Conservation (phyloP, 2,329 filamentous ascomycete genomes). For the Epichloe gansuensis region DNA sequence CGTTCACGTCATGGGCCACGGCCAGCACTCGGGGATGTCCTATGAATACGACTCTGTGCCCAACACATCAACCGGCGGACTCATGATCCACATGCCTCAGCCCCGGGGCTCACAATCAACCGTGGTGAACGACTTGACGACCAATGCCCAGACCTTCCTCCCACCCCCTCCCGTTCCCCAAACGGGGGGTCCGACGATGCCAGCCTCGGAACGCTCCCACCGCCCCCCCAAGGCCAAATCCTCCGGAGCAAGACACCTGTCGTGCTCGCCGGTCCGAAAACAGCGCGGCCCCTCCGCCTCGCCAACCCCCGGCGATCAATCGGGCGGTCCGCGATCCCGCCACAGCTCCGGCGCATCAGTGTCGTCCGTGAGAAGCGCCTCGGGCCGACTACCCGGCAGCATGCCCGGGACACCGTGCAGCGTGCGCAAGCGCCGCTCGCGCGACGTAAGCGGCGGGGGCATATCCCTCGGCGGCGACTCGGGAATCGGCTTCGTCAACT, state of each 20-base stretch:
- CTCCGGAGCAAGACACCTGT: conserved; percentile 37
- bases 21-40: conserved; percentile 26
- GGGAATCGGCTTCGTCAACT: conserved; percentile 68
- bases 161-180: conserved; percentile 16
- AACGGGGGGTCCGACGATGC: background rate
- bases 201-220: conserved; percentile 25
- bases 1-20: conserved; percentile 28
- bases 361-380: conserved; percentile 23
- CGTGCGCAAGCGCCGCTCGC: conserved; percentile 27
- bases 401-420: conserved; percentile 27
- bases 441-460: conserved; percentile 20
- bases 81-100: conserved; percentile 44
- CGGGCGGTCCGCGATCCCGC: conserved; percentile 17
- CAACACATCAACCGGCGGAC: conserved; percentile 23
- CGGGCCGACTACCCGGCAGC: conserved; percentile 20
- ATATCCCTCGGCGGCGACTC: conserved; percentile 15
- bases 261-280: conserved; percentile 29
- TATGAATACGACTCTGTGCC: conserved; percentile 26
- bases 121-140: conserved; percentile 22
- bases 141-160: conserved; percentile 23
- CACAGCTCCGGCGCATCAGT: conserved; percentile 27
- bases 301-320: conserved; percentile 23
- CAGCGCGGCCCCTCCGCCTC: conserved; percentile 26
- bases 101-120: conserved; percentile 23
- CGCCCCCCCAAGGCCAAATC: conserved; percentile 42